Percentiles rank a stretch among this genome's conserved stretches.
Evolutionary conservation across 148 eudicot genomes (phyloP).

Genomic region (Camellia sinensis): DNA sequence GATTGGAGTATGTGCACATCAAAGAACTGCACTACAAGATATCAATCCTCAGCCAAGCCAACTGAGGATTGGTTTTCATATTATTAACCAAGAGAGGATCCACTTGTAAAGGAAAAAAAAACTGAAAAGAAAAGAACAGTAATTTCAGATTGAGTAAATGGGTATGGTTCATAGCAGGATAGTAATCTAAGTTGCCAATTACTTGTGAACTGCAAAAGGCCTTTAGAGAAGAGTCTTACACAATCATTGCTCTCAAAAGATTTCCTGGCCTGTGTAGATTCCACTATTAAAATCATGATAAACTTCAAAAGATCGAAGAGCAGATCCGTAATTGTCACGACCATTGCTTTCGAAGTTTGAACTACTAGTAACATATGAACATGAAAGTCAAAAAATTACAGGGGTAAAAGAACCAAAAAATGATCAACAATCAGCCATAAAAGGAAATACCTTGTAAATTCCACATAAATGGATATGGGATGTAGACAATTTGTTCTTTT

Average conservation of each 20-base stretch:
- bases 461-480: neutral
- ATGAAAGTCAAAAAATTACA: neutral
- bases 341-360: neutral
- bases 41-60: neutral
- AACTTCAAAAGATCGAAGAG: slow-evolving; percentile 2
- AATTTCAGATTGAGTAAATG: neutral
- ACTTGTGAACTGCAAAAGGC: neutral
- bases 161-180: neutral
- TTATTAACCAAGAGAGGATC: neutral
- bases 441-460: neutral
- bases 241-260: slow-evolving; percentile 7
- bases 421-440: neutral
- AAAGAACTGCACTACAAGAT: too few species aligned
- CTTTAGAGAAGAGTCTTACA: slow-evolving; percentile 2
- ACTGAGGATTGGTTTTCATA: neutral
- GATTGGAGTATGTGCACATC: too few species aligned
- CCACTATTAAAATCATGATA: slow-evolving; percentile 5
- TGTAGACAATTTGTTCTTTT: neutral
- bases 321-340: neutral
- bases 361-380: neutral
- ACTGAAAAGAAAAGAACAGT: too few species aligned
- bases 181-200: neutral
- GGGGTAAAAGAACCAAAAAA: neutral
- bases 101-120: neutral
- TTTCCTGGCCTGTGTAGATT: neutral